phyloP scores from a whole-genome alignment of 208 protist species.

The Trypanosoma lewisi region DNA sequence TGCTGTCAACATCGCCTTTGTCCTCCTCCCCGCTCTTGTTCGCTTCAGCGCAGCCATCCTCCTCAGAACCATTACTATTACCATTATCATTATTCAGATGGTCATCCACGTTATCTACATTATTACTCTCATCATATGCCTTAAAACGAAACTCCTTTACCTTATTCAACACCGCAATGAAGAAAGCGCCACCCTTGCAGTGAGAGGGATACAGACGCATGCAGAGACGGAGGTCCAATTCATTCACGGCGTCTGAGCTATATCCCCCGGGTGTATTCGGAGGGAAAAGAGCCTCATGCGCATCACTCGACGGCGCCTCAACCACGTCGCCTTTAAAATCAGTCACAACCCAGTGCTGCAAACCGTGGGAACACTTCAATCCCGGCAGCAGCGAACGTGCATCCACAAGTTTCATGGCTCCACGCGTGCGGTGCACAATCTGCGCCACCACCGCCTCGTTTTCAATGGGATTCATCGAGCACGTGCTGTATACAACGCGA shows the following conservation, averaged over 20 bases:
- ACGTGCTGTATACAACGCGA: slow-evolving; percentile 96
- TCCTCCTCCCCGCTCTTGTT: not conserved
- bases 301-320: slow-evolving; percentile 31
- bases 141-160: slow-evolving; percentile 56
- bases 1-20: too few relatives aligned
- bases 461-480: slow-evolving; percentile 96
- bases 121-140: slow-evolving; percentile 24
- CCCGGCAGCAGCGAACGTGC: slow-evolving; percentile 69
- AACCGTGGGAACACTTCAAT: slow-evolving; percentile 65
- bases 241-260: slow-evolving; percentile 40
- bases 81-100: slow-evolving; percentile 7
- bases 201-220: slow-evolving; percentile 94
- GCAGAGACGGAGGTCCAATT: slow-evolving; percentile 79
- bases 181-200: slow-evolving; percentile 97
- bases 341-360: slow-evolving; percentile 86
- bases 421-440: slow-evolving; percentile 76
- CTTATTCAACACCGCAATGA: slow-evolving; percentile 95
- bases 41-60: not conserved
- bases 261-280: slow-evolving; percentile 77
- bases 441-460: slow-evolving; percentile 95
- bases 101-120: slow-evolving; percentile 1
- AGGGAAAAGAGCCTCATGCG: slow-evolving; percentile 73
- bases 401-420: slow-evolving; percentile 89
- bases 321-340: slow-evolving; percentile 57
- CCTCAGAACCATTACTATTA: slow-evolving; percentile 10